These are phyloP conservation scores for Drosera capensis DNA, from an alignment of 148 eudicot species.

Conservation along the genomic window DNA sequence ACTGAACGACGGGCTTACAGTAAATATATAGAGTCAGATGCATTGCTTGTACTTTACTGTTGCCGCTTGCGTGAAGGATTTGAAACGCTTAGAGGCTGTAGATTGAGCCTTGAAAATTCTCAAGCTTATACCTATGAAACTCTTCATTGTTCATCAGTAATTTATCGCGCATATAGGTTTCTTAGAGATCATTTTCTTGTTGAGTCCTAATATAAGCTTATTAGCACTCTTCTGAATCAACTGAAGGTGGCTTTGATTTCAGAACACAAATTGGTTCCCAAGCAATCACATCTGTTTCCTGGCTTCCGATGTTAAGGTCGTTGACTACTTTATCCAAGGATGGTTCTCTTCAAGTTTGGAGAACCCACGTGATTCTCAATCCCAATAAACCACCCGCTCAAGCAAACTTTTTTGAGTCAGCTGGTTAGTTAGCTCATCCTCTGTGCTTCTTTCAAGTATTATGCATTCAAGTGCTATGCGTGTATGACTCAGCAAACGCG, in stretches of 20 bases:
- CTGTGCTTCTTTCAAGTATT: constrained; percentile 3
- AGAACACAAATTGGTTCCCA: constrained; percentile 97
- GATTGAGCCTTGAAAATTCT: too few species aligned
- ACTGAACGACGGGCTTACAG: too few species aligned
- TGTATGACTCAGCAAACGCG: too few species aligned
- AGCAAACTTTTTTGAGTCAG: constrained; percentile 90
- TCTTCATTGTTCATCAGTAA: too few species aligned
- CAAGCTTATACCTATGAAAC: too few species aligned
- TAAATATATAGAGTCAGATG: too few species aligned
- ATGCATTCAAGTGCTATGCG: too few species aligned
- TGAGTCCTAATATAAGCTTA: background rate
- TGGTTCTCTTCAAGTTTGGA: constrained; percentile 92
- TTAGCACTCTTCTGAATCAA: background rate
- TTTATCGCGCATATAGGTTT: too few species aligned
- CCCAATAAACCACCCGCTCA: constrained; percentile 76
- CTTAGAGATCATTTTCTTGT: too few species aligned
- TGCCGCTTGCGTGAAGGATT: too few species aligned
- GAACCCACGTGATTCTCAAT: constrained; percentile 52
- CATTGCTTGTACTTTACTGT: too few species aligned
- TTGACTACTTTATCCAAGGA: constrained; percentile 80
- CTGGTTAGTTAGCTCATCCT: constrained; percentile 44
- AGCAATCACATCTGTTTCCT: constrained; percentile 82
- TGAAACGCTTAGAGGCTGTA: too few species aligned
- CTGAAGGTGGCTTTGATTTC: constrained; percentile 5
- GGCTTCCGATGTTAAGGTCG: constrained; percentile 65